Base-by-base conservation (phyloP, 83 land plant genomes). In the Picea abies region DNA sequence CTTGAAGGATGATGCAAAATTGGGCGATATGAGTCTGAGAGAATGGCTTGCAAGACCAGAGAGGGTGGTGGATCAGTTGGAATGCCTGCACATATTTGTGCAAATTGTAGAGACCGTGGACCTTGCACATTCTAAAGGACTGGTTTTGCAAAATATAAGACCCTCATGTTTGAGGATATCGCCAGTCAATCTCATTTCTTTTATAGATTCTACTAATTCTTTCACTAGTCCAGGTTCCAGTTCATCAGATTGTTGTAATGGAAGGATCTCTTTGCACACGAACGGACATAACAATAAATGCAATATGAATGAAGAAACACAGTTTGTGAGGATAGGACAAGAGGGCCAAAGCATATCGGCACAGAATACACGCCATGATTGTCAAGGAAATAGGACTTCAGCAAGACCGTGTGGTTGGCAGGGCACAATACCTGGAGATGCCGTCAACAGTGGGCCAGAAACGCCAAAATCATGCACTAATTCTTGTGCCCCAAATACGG, bases 111-210 rank as follows among this genome's bases (percentile, higher is more conserved):
- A 86, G 83, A 66, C 75, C 75, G 83, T 86, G 16, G 78, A 86
- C 58, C 83, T 72, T 63, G 88, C 88, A 10, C 88, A 86, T 29
- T 83, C 75, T 19, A 83, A 84, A 64, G 86, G 88, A 44, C 79
- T 84, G 60, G 64, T 86, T 60, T 15, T 86, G 62, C 49, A 64
- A 25, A 86, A 84, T 60, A 49, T 86, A 20, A 37, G 88, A 22
- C 88, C 88, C 49, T 86, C 88, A 12, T 86, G 88, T 23, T 80
- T 86, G 29, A 47, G 85, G 7, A 8, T 86, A 10, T 86, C 88
- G 11, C 49, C 88, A 14, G 23, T 63, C 12, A 68, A 62, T 63
- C 67, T 79, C 4, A 60, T 86, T 63, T 78, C 82, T 15, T 70
- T 86, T 2, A 80, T 80, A 17, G 87, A 80, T 12, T 84, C 80